phyloP scores from a whole-genome alignment of 805 yeast species.

The Ogataea corticis region DNA sequence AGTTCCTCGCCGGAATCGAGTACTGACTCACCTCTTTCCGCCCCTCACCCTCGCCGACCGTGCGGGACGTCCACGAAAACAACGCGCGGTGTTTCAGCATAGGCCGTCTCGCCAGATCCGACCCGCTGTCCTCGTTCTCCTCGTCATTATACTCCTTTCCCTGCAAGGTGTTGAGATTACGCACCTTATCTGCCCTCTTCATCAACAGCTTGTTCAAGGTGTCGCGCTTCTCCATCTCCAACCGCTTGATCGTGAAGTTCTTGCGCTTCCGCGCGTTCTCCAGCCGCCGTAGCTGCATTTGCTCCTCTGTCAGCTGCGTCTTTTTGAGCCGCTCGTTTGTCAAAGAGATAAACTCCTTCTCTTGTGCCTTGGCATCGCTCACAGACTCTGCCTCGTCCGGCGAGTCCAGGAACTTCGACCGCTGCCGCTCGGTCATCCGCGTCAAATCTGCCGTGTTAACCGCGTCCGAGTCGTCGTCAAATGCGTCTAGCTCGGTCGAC shows the following conservation, averaged over 20 bases:
- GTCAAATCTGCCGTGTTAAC: constrained; percentile 42
- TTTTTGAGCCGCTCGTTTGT: constrained; percentile 46
- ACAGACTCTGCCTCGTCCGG: constrained; percentile 25
- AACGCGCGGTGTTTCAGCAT: constrained; percentile 46
- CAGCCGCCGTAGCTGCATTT: constrained; percentile 74
- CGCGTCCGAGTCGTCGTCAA: constrained; percentile 30
- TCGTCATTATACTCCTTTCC: constrained; percentile 33
- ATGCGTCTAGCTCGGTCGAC: constrained; percentile 14
- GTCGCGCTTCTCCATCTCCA: constrained; percentile 92
- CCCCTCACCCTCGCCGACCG: constrained; percentile 18
- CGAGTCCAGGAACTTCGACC: constrained; percentile 43
- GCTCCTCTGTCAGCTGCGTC: constrained; percentile 76
- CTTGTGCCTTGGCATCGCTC: constrained; percentile 13
- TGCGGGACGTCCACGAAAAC: constrained; percentile 40
- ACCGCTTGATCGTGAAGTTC: constrained; percentile 74
- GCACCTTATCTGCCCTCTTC: constrained; percentile 75
- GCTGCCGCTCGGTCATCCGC: constrained; percentile 57
- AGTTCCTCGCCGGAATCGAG: constrained; percentile 12
- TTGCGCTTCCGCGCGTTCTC: constrained; percentile 88
- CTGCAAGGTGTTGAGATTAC: constrained; percentile 36
- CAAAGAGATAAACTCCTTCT: constrained; percentile 35
- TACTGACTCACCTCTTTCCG: constrained; percentile 19
- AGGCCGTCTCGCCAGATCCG: constrained; percentile 39
- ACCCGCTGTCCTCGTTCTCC: constrained; percentile 17
- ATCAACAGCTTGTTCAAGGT: constrained; percentile 83